phyloP scores from a whole-genome alignment of 148 eudicot species.

The Camellia granthamiana region DNA sequence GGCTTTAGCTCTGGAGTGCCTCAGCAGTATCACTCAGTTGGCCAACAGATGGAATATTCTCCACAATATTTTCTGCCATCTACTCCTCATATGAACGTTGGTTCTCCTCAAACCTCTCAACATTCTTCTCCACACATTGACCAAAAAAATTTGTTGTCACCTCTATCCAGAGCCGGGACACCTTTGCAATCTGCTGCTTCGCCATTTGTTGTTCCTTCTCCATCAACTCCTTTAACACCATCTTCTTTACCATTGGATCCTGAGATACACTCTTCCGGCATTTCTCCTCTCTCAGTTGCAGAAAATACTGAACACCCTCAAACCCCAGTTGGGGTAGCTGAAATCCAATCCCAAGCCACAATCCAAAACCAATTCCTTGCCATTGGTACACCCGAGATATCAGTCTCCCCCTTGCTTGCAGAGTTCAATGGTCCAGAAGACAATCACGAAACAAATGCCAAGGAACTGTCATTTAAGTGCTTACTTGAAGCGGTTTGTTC shows the following conservation, averaged over 20 bases:
- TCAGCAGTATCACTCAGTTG: neutral
- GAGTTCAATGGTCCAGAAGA: slow-evolving; percentile 6
- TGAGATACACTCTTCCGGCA: slow-evolving; percentile 4
- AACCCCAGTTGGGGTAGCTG: neutral
- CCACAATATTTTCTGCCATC: slow-evolving; percentile 2
- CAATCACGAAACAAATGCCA: slow-evolving; percentile 1
- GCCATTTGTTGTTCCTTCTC: slow-evolving; percentile 13
- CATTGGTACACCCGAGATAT: neutral
- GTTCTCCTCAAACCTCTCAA: slow-evolving; percentile 20
- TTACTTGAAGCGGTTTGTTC: slow-evolving; percentile 26
- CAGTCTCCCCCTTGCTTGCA: slow-evolving; percentile 9
- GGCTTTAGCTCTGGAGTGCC: neutral
- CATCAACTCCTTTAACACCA: slow-evolving; percentile 28
- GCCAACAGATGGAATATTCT: neutral
- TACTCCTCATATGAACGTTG: neutral
- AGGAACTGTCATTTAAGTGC: slow-evolving; percentile 14
- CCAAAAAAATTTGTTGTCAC: slow-evolving; percentile 10
- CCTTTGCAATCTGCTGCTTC: slow-evolving; percentile 12
- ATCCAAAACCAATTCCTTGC: neutral
- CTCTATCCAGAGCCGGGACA: slow-evolving; percentile 14
- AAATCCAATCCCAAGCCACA: neutral
- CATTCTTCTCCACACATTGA: slow-evolving; percentile 17
- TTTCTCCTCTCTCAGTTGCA: slow-evolving; percentile 3
- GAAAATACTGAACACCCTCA: neutral
- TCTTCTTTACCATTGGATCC: slow-evolving; percentile 13